Conservation (phyloP, 2,329 filamentous ascomycete genomes). For the Conoideocrella luteorostrata region DNA sequence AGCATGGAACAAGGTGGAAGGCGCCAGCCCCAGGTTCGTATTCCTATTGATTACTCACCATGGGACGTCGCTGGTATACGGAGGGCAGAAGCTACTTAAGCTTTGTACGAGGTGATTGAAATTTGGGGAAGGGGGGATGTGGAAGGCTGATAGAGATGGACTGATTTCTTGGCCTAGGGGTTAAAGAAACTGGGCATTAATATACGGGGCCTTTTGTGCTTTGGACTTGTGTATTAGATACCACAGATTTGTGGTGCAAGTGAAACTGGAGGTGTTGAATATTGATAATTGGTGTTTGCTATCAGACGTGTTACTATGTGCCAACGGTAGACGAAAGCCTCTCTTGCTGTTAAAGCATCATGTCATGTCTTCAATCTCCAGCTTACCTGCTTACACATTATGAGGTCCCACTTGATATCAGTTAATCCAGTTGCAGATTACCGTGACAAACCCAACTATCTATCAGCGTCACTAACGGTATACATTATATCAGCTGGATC, state of each 20-base stretch:
- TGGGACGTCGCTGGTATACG: background rate
- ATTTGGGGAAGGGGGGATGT: background rate
- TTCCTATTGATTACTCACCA: background rate
- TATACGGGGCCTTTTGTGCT: constrained; percentile 6
- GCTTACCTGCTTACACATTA: no score
- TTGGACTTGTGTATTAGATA: constrained; percentile 21
- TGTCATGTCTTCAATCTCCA: no score
- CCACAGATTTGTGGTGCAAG: constrained; percentile 3
- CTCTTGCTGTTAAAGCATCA: no score
- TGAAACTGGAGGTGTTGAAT: background rate
- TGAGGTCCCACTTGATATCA: no score
- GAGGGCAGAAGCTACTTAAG: background rate
- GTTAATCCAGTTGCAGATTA: no score
- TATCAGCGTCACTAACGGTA: no score
- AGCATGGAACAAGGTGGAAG: background rate
- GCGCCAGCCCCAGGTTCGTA: background rate
- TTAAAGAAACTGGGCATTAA: background rate
- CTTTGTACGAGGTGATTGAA: constrained; percentile 1
- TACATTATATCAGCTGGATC: no score
- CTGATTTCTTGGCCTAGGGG: constrained; percentile 1
- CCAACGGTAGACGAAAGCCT: no score
- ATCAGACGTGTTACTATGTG: no score
- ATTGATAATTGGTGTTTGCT: background rate
- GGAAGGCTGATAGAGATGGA: background rate
- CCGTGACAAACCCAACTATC: no score